Evolutionary conservation across 352 stramenopile genomes (phyloP).

Genomic region (Globisporangium uncinulatum): DNA sequence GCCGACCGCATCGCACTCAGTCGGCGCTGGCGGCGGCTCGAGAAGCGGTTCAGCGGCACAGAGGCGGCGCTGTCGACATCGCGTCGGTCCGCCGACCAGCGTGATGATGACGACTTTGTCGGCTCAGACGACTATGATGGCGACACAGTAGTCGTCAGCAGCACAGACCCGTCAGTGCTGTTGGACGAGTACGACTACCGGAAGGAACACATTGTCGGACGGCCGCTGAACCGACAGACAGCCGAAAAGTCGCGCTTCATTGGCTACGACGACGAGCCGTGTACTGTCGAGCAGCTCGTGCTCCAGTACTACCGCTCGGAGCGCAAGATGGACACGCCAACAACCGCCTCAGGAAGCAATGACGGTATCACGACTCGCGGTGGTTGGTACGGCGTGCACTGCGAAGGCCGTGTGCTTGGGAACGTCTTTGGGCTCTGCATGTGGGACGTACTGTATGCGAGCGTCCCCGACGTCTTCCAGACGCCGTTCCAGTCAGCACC

Average conservation of each 20-base stretch:
- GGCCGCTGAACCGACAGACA: conserved; percentile 67
- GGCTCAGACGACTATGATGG: conserved; percentile 14
- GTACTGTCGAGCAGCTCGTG: conserved; percentile 80
- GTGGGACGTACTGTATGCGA: conserved; percentile 83
- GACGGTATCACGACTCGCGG: conserved; percentile 9
- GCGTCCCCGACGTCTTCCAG: conserved; percentile 82
- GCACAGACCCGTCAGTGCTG: background rate
- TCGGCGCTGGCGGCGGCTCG: conserved; percentile 41
- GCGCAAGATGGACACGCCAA: conserved; percentile 8
- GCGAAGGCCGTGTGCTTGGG: conserved; percentile 60
- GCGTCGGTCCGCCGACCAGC: background rate
- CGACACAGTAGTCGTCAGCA: background rate
- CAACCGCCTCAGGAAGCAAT: background rate
- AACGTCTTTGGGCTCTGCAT: conserved; percentile 85
- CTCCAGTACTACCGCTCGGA: conserved; percentile 65
- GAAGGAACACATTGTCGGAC: conserved; percentile 49
- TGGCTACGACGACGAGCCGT: conserved; percentile 82
- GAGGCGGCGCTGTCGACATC: background rate
- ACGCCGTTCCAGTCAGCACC: conserved; percentile 71
- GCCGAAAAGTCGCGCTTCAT: conserved; percentile 84
- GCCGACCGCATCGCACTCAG: conserved; percentile 53
- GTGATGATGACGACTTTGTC: conserved; percentile 8
- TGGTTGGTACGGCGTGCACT: conserved; percentile 86
- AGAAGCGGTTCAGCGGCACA: conserved; percentile 8
- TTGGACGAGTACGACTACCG: conserved; percentile 30